A percentile compares a stretch with the other conserved stretches of the same genome.
Conservation (phyloP, 179 eudicot genomes). For the Heliamphora pulchella region DNA sequence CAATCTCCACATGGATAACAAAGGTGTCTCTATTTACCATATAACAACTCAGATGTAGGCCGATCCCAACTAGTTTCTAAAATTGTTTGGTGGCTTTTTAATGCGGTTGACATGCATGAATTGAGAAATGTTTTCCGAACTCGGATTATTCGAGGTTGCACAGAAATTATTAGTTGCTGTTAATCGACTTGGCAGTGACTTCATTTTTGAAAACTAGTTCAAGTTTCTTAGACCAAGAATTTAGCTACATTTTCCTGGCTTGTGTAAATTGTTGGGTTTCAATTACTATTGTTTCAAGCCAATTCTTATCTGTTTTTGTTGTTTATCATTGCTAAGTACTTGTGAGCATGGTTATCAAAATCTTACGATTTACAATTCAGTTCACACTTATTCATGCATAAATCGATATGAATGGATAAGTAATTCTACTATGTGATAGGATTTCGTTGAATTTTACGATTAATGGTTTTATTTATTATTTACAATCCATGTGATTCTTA, state of each 20-base stretch:
- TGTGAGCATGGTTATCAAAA: not conserved
- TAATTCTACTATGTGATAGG: no score
- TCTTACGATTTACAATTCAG: no score
- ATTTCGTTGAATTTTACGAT: no score
- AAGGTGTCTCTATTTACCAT: not conserved
- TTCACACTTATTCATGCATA: no score
- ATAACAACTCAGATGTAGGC: not conserved
- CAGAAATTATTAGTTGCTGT: not conserved
- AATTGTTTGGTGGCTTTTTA: not conserved
- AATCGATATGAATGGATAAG: no score
- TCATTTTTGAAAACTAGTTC: not conserved
- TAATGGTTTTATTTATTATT: no score
- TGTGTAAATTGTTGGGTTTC: not conserved
- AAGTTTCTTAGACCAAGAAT: not conserved
- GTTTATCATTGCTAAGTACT: not conserved
- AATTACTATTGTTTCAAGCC: not conserved
- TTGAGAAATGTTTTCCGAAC: not conserved
- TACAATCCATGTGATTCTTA: no score
- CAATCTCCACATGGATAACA: no score
- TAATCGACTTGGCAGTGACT: not conserved
- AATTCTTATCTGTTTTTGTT: not conserved
- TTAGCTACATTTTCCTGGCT: not conserved
- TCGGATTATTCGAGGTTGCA: not conserved
- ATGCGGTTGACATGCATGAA: not conserved
- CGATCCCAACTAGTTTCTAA: not conserved